These are phyloP conservation scores for Hymenoscyphus repandus DNA, from an alignment of 2,329 filamentous ascomycete genomes.

Conservation along the genomic window DNA sequence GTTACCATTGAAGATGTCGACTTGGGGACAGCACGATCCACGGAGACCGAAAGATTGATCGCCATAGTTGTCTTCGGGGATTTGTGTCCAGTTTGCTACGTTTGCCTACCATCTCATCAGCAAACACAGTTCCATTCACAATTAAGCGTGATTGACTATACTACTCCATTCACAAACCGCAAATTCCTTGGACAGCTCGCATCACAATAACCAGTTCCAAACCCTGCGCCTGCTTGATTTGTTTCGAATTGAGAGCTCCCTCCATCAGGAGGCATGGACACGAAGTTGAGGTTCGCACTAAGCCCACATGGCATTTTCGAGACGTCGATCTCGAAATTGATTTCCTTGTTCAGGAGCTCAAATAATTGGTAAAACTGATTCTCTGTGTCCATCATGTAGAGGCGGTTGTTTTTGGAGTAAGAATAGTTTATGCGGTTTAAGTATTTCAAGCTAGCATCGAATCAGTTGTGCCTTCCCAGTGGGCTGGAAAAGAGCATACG, in stretches of 20 bases:
- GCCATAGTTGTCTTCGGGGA: conserved; percentile 30
- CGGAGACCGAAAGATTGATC: conserved; percentile 46
- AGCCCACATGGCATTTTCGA: conserved; percentile 37
- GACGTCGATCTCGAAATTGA: conserved; percentile 69
- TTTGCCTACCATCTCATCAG: conserved; percentile 10
- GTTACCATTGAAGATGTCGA: conserved; percentile 52
- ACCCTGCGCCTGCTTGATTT: conserved; percentile 3
- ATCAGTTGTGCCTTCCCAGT: not conserved
- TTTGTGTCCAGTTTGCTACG: conserved; percentile 11
- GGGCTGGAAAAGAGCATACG: not conserved
- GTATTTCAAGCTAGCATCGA: not conserved
- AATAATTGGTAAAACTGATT: conserved; percentile 61
- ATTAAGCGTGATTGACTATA: conserved; percentile 20
- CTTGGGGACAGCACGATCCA: conserved; percentile 59
- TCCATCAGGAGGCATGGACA: not conserved
- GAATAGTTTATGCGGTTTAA: not conserved
- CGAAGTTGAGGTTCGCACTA: not conserved
- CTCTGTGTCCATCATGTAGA: conserved; percentile 56
- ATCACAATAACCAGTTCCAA: conserved; percentile 46
- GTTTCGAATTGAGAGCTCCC: not conserved
- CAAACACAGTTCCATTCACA: not conserved
- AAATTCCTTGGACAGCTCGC: conserved; percentile 50
- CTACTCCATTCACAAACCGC: conserved; percentile 48
- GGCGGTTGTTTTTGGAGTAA: conserved; percentile 41
- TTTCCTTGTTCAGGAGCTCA: conserved; percentile 60